Conservation (phyloP, 2,329 filamentous ascomycete species). For the Aspergillus sp. region DNA sequence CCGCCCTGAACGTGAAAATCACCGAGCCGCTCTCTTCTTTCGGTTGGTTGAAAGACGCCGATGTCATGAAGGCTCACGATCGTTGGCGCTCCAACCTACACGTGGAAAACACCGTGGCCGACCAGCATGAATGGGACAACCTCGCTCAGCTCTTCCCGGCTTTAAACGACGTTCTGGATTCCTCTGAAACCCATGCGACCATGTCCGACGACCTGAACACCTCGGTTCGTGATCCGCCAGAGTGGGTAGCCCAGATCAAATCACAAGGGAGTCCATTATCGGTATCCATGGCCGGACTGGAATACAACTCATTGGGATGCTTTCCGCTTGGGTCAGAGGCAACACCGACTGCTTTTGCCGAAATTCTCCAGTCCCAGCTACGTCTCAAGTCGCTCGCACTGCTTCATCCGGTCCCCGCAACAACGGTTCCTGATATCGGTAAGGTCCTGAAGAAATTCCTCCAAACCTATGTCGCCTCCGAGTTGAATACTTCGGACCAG, state of each 20-base stretch:
- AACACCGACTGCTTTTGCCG: slow-evolving; percentile 42
- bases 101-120: slow-evolving; percentile 18
- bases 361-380: slow-evolving; percentile 46
- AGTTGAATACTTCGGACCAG: slow-evolving; percentile 19
- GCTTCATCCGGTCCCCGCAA: slow-evolving; percentile 37
- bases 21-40: slow-evolving; percentile 46
- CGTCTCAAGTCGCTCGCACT: slow-evolving; percentile 43
- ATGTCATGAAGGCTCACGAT: slow-evolving; percentile 46
- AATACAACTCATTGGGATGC: slow-evolving; percentile 44
- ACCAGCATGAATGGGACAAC: slow-evolving; percentile 25
- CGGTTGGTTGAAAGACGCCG: slow-evolving; percentile 47
- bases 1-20: slow-evolving; percentile 29
- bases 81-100: slow-evolving; percentile 39
- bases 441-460: slow-evolving; percentile 31
- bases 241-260: slow-evolving; percentile 33
- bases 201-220: slow-evolving; percentile 6
- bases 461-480: slow-evolving; percentile 23
- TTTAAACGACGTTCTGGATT: slow-evolving; percentile 26
- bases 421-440: slow-evolving; percentile 37
- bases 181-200: slow-evolving; percentile 19
- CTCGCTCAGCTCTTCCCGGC: slow-evolving; percentile 28
- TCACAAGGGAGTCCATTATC: slow-evolving; percentile 39
- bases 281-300: slow-evolving; percentile 36
- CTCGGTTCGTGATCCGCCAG: slow-evolving; percentile 29
- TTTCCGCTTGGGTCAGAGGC: slow-evolving; percentile 49